Percentiles rank a stretch among this genome's conserved stretches.
Evolutionary conservation across 306 rosid species (phyloP).

Genomic region (Crataegus laevigata): DNA sequence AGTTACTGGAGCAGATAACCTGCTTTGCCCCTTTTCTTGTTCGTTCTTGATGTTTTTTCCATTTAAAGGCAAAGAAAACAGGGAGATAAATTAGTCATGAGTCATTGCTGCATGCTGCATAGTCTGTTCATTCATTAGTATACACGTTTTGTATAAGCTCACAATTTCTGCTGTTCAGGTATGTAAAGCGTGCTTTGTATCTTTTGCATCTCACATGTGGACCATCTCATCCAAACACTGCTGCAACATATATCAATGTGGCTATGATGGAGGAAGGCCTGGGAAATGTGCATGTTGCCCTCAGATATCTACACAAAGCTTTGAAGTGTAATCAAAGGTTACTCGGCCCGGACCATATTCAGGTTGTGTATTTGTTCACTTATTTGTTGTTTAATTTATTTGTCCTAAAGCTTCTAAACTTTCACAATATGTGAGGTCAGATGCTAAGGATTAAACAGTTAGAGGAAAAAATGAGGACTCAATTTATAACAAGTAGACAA

Average conservation of each 20-base stretch:
- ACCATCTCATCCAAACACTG: slow-evolving; percentile 98
- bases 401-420: background rate
- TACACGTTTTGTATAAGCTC: background rate
- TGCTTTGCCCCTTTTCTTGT: background rate
- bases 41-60: background rate
- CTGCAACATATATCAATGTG: slow-evolving; percentile 96
- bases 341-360: slow-evolving; percentile 96
- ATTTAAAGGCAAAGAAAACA: background rate
- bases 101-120: background rate
- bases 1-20: background rate
- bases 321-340: slow-evolving; percentile 89
- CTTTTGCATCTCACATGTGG: slow-evolving; percentile 98
- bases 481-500: background rate
- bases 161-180: slow-evolving; percentile 45
- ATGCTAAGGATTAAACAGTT: background rate
- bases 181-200: slow-evolving; percentile 94
- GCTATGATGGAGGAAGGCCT: slow-evolving; percentile 99
- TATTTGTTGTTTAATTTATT: slow-evolving; percentile 4
- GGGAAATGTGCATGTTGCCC: slow-evolving; percentile 95
- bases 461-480: background rate
- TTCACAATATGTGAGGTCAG: background rate
- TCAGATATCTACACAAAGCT: slow-evolving; percentile 97
- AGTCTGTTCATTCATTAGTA: background rate
- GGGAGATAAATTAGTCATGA: background rate
- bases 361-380: slow-evolving; percentile 47